Evolutionary conservation across 176 grass and related monocot species (phyloP), one percentile per base, ranked within the genome.

Genomic region (Thinopyrum elongatum): DNA sequence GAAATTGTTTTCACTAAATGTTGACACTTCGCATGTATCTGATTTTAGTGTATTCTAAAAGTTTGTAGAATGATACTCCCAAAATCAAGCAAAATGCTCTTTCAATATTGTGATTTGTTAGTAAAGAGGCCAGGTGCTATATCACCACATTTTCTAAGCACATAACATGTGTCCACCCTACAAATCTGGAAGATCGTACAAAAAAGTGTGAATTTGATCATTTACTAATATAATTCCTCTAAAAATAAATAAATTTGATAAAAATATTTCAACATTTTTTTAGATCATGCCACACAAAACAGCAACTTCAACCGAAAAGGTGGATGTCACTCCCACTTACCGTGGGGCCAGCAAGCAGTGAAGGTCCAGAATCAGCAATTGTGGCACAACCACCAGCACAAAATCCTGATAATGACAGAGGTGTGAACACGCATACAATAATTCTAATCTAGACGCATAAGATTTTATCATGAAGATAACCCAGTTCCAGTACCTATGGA

Each of bases 271-370:
- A 3, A 23, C 33, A 66, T 75, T 74, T 59, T 44, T 10, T 19
- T 25, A 59, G n/a, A 70, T 27, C 65, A 46, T 23, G 25, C n/a
- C 17, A 74, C 35, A 59, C 1, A n/a, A n/a, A 14, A 82, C 35
- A 36, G 6, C 11, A 27, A 11, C 35, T 81, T 27, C 12, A 73
- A 73, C 9, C 17, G 15, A 7, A 25, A 57, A 69, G 29, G 23
- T 87, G 16, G 62, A 73, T 22, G 12, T 10, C 39, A 44, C 33
- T 73, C 25, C 49, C 3, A 19, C 21, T 57, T 90, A 98, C 93
- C 5, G 91, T 98, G 51, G 95, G 95, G 51, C 95, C 93, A 81
- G 91, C 88, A 90, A 98, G 85, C 91, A 98, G 86, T 61, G 95
- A 93, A 85, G 91, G 95, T 89, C 95, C 93, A 88, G 95, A 98